Evolutionary conservation across 768 basidiomycete species (phyloP), one percentile per base, ranked within the genome.

Genomic region (Mycena galericulata): DNA sequence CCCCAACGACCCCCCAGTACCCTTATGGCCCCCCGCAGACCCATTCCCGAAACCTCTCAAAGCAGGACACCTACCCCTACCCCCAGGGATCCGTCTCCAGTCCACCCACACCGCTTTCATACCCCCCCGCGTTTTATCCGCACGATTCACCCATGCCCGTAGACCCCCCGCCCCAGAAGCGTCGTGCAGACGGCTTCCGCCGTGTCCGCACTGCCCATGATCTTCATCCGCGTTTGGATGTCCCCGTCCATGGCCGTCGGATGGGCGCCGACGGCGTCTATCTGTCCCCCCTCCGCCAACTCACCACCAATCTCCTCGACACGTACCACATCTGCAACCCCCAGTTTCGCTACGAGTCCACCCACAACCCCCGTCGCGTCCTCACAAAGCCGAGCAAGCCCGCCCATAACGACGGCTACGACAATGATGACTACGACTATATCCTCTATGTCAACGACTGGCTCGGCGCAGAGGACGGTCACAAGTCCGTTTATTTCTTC

Each of bases 401-500:
- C 0, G 87, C 89, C 0, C 94, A 97, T 78, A 99, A 99, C 79
- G 97, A 98, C 67, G 97, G 97, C 2, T 98, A 91, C 73, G 98
- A 99, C 81, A 99, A 99, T 74, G 97, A 99, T 74, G 98, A 99
- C 79, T 97, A 96, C 75, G 98, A 99, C 78, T 99, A 99, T 76
- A 99, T 99, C 75, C 88, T 99, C 65, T 99, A 99, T 79, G 98
- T 99, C 77, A 99, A 99, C 76, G 98, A 99, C 75, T 96, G 95
- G 86, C 82, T 99, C 65, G 98, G 98, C 3, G 91, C 88, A 27
- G 98, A 98, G 74, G 94, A 97, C 68, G 94, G 95, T 51, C 92
- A 98, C 86, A 96, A 98, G 95, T 97, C 76, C 77, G 93, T 87
- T 46, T 38, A 62, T 54, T 55, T 55, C 55, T 50, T 34, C 65